Evolutionary conservation across 192 early-diverging fungal species (phyloP), one percentile per base, ranked within the genome.

Genomic region (Cetraspora pellucida): DNA sequence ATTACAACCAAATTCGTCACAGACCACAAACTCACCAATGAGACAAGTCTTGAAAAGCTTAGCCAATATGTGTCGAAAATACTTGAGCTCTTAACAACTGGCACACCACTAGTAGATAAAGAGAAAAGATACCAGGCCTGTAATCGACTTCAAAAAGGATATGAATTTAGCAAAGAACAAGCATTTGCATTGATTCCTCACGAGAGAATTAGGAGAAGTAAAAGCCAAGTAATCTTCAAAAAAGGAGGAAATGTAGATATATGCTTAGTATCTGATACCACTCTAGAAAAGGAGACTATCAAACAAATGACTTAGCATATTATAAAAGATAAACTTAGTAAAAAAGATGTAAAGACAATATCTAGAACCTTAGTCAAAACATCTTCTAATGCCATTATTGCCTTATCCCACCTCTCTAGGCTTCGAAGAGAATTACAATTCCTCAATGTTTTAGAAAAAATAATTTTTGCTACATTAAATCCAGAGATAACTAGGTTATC

Each of bases 371-470:
- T 71, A 52, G 69, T 43, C 1, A 6, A 71, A 54, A 44, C 69
- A 54, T 43, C 47, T 2, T 23, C 50, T 3, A 23, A 71, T 71
- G 7, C 7, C 28, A 23, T 44, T 23, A 47, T 21, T 16, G 47
- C 14, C 13, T 71, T 23, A 28, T 71, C 69, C 19, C 5, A 47
- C 1, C 45, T 71, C 17, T 71, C 50, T 10, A 27, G 69, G 43
- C 47, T 71, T 52, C 44, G 69, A 71, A 49, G 69, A 52, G 69
- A 71, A 71, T 52, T 71, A 30, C 68, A 21, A 71, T 0, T 21
- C 1, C 68, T 71, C 50, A 71, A 52, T 54, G 49, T 23, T 25
- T 52, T 21, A 49, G 17, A 46, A n/a, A 44, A 71, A 19, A 71
- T 71, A 31, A 30, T 71, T 14, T n/a, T 4, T 11, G 45, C 49